Evolutionary conservation across 2,329 filamentous ascomycete species (phyloP), one percentile per base, ranked within the genome.

Genomic region (Alternaria conjuncta): DNA sequence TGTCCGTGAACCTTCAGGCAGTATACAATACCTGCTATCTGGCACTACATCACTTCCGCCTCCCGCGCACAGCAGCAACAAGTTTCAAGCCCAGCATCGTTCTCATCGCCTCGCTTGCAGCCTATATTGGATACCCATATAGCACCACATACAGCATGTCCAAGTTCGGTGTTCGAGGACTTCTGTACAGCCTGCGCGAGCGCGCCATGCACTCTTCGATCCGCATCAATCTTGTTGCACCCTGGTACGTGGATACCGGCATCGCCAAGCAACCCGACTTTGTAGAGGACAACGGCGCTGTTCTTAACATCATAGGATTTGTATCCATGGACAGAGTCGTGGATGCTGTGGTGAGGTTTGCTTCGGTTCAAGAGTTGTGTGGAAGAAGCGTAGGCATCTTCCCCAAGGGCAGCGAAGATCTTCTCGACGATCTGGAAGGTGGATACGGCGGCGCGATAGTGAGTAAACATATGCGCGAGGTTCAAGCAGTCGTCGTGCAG

Each of bases 151-250:
- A 77, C 67, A 68, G 61, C 46, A 63, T 71, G 44, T 73, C 72
- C 28, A 78, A 77, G 49, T 74, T 71, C 6, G 74, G 72, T 11
- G 68, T 76, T 10, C 68, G 74, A 4, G 75, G 74, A 3, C 58
- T 76, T 6, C 74, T 75, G 55, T 69, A 70, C 23, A 61, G 69
- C 9, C 65, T 71, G 5, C 62, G 74, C 11, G 68, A 73, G 18
- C 65, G 65, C 12, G 71, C 65, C 10, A 23, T 59, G 12, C 53
- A 58, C 7, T 62, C 65, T 36, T 59, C 57, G 0, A 62, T 75
- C 4, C 64, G 73, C 26, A 54, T 74, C 26, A 76, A 78, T 41
- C 62, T 76, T 2, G 68, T 76, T 4, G 74, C 74, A 13, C 74
- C 74, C n/a, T 75, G 70, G 65, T 73, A 69, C 30, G 63, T 76